Conservation (phyloP, 495 filamentous ascomycete species). For the Hyphodiscus hymeniophilus region DNA sequence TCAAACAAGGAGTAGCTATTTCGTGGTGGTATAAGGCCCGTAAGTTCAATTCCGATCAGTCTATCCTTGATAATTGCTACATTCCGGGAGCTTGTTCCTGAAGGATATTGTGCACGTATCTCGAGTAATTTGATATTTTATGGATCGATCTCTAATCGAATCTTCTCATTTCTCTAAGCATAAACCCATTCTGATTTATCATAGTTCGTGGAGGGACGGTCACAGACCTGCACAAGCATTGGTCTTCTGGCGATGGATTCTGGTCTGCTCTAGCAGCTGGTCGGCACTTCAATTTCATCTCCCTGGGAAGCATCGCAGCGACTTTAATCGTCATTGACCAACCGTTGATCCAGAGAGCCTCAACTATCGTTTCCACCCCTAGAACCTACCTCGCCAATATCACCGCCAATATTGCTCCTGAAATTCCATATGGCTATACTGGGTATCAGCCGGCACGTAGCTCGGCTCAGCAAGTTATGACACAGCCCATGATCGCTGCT, state of each 20-base stretch:
- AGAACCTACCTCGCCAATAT: background rate
- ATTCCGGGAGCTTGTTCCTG: too few relatives aligned
- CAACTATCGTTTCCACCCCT: background rate
- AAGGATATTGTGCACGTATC: too few relatives aligned
- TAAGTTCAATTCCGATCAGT: too few relatives aligned
- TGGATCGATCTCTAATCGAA: too few relatives aligned
- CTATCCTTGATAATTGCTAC: too few relatives aligned
- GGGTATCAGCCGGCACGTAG: conserved; percentile 1
- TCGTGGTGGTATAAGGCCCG: conserved; percentile 9
- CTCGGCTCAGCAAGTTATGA: background rate
- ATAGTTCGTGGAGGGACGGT: background rate
- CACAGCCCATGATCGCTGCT: conserved; percentile 1
- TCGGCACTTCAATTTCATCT: conserved; percentile 5
- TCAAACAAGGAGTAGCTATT: conserved; percentile 3
- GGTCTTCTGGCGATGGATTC: conserved; percentile 3
- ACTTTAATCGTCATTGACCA: conserved; percentile 4
- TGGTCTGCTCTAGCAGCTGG: conserved; percentile 4
- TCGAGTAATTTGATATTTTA: too few relatives aligned
- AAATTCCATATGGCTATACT: conserved; percentile 7
- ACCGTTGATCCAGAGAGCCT: conserved; percentile 10
- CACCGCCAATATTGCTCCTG: background rate
- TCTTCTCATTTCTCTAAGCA: too few relatives aligned
- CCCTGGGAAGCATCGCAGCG: conserved; percentile 3
- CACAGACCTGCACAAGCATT: background rate
- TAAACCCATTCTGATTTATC: too few relatives aligned